Base-by-base conservation (phyloP, 768 basidiomycete species). In the Leucocoprinus birnbaumii region DNA sequence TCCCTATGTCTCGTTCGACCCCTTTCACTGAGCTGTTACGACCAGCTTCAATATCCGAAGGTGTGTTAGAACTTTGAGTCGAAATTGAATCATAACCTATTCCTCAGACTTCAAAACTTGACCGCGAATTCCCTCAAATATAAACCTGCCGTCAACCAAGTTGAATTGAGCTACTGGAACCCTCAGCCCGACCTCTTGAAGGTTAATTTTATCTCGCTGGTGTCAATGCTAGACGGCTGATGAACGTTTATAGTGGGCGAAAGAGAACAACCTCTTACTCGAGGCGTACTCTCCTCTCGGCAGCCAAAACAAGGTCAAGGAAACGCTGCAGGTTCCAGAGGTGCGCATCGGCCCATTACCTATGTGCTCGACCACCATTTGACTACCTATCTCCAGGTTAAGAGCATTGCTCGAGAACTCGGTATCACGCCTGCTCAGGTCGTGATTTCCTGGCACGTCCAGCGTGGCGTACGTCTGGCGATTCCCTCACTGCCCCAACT, bases 241-340 rank as follows among this genome's bases (percentile, higher is more conserved):
- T 43, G 14, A 13, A 35, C 14, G 18, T 51, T 16, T 1, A n/a
- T 51, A 86, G 83, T 91, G 86, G 86, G 73, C 87, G 1, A 83
- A 83, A 65, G 80, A 84, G 44, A 79, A 86, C 56, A 73, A 73
- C 16, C 62, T 91, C 18, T 73, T 90, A 13, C 76, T 89, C 2
- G 83, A 89, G 62, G 87, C 89, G 10, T 91, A 89, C 70, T 91
- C 88, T 11, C 89, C 89, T 1, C 75, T 91, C 2, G 88, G 88
- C 47, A 80, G 87, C 58, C 73, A 69, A 48, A 72, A 77, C 42
- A 79, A 78, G 61, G 86, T 88, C 7, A 73, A 77, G 53, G 73
- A 81, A 56, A 77, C 78, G 7, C 77, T 90, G 45, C 62, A 73
- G n/a, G 69, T 85, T 31, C 84, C 85, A 16, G 82, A 78, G 72